phyloP scores from a whole-genome alignment of 2,329 filamentous ascomycete genomes.

The Pseudocercospora eumusae region DNA sequence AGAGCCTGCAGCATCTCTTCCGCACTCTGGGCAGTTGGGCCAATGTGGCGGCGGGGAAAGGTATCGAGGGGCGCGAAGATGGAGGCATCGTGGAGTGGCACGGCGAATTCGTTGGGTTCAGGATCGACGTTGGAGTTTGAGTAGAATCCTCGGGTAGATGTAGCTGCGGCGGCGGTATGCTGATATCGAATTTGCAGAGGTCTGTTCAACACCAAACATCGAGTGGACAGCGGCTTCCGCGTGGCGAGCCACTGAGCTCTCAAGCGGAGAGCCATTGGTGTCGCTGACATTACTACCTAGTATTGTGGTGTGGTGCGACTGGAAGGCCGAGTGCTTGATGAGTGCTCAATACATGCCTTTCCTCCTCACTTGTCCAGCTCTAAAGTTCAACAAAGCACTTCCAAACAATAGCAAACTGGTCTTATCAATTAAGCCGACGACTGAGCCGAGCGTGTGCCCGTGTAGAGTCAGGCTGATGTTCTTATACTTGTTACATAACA shows the following conservation, averaged over 20 bases:
- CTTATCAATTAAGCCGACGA: constrained; percentile 20
- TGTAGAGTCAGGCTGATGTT: constrained; percentile 1
- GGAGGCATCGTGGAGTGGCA: constrained; percentile 32
- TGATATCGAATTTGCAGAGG: constrained; percentile 15
- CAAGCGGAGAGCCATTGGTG: constrained; percentile 33
- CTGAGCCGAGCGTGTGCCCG: constrained; percentile 2
- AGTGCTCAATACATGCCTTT: background rate
- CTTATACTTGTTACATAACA: constrained; percentile 20
- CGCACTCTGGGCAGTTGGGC: constrained; percentile 69
- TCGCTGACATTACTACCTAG: constrained; percentile 28
- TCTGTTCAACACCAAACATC: constrained; percentile 32
- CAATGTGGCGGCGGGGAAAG: constrained; percentile 84
- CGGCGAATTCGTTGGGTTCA: constrained; percentile 27
- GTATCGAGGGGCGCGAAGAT: constrained; percentile 57
- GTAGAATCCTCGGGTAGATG: constrained; percentile 33
- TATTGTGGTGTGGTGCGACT: constrained; percentile 11
- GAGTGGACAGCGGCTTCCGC: constrained; percentile 35
- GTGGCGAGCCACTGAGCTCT: constrained; percentile 40
- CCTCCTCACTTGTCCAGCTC: background rate
- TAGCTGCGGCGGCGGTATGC: constrained; percentile 14
- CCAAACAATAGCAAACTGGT: constrained; percentile 10
- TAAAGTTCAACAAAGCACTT: background rate
- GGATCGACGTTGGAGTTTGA: constrained; percentile 35
- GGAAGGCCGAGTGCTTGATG: background rate
- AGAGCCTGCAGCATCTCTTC: constrained; percentile 78